phyloP scores from a whole-genome alignment of 371 early-diverging fungal species.

The Zopfochytrium polystomum region DNA sequence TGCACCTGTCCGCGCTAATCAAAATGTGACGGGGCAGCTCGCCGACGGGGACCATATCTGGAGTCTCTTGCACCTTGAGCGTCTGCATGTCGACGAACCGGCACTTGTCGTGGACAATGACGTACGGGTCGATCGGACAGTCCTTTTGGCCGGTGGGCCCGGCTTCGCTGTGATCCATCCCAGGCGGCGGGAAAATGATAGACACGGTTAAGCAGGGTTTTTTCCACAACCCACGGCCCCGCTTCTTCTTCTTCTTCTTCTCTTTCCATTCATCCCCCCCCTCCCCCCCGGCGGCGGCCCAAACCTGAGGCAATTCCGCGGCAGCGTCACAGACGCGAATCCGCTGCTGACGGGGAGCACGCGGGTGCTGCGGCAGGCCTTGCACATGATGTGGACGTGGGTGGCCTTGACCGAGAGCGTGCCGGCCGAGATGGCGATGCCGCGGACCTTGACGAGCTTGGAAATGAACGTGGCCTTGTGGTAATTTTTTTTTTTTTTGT shows the following conservation, averaged over 20 bases:
- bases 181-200: too few relatives aligned
- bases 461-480: slow-evolving; percentile 82
- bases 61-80: slow-evolving; percentile 97
- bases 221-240: not conserved
- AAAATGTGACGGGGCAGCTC: slow-evolving; percentile 97
- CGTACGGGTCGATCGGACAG: slow-evolving; percentile 95
- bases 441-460: slow-evolving; percentile 92
- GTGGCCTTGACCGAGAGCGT: slow-evolving; percentile 88
- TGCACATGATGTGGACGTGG: slow-evolving; percentile 81
- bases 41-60: slow-evolving; percentile 98
- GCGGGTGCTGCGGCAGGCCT: slow-evolving; percentile 77
- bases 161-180: slow-evolving; percentile 17
- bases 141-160: slow-evolving; percentile 33
- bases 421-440: slow-evolving; percentile 96
- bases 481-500: too few relatives aligned
- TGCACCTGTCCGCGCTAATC: slow-evolving; percentile 80
- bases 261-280: not conserved
- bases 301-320: slow-evolving; percentile 82
- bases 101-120: slow-evolving; percentile 94
- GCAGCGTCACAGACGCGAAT: slow-evolving; percentile 77
- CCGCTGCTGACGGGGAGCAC: slow-evolving; percentile 79
- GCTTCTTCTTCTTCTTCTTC: not conserved
- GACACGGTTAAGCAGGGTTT: too few relatives aligned
- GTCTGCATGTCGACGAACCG: slow-evolving; percentile 96
- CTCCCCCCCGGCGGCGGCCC: slow-evolving; percentile 1